Conservation (phyloP, 1,284 basidiomycete species). For the Ustilago shanxiensis region DNA sequence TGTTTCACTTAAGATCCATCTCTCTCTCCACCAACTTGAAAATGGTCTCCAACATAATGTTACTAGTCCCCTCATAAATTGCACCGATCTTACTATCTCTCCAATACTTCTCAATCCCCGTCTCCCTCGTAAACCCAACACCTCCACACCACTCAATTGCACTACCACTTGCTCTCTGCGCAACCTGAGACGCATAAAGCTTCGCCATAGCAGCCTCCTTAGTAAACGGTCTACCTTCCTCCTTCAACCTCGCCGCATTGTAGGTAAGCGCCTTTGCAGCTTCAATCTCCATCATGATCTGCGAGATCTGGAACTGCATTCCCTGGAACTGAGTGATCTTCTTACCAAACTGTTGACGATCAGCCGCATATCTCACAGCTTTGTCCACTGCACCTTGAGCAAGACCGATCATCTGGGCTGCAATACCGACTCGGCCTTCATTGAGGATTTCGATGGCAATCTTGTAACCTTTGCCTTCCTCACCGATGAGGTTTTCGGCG, state of each 20-base stretch:
- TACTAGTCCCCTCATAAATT: slow-evolving; percentile 88
- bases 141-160: slow-evolving; percentile 99
- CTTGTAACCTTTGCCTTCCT: slow-evolving; percentile 95
- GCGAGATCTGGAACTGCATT: slow-evolving; percentile 93
- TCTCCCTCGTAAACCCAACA: slow-evolving; percentile 84
- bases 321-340: slow-evolving; percentile 87
- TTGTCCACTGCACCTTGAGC: slow-evolving; percentile 97
- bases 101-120: slow-evolving; percentile 85
- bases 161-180: slow-evolving; percentile 85
- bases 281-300: slow-evolving; percentile 87
- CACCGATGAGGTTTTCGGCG: slow-evolving; percentile 91
- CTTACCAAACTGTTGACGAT: slow-evolving; percentile 93
- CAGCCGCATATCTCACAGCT: slow-evolving; percentile 90
- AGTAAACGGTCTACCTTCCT: slow-evolving; percentile 90
- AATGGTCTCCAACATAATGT: slow-evolving; percentile 94
- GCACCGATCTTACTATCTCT: slow-evolving; percentile 84
- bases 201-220: slow-evolving; percentile 95
- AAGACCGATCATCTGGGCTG: slow-evolving; percentile 84
- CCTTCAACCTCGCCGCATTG: slow-evolving; percentile 93
- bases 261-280: slow-evolving; percentile 93
- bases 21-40: slow-evolving; percentile 75
- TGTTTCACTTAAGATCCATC: slow-evolving; percentile 56
- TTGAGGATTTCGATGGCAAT: slow-evolving; percentile 95
- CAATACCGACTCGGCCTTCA: slow-evolving; percentile 97
- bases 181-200: slow-evolving; percentile 87